These are phyloP conservation scores for Backusella morwellensis DNA, from an alignment of 192 early-diverging fungal genomes.

Conservation along the genomic window DNA sequence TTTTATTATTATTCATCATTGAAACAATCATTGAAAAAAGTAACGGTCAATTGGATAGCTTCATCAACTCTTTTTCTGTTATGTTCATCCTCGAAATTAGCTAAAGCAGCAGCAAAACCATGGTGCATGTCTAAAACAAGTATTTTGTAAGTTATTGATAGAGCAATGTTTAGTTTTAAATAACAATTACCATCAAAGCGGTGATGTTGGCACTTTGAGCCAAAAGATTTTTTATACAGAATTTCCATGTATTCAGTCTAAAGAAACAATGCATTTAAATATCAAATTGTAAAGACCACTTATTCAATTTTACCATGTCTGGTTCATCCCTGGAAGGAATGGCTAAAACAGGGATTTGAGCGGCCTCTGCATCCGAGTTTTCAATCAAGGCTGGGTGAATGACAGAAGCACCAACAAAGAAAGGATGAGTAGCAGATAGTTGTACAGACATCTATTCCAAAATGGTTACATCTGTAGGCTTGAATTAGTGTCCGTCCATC, in stretches of 20 bases:
- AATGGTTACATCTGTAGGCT: neutral
- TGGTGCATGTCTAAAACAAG: slow-evolving; percentile 39
- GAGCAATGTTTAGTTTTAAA: neutral
- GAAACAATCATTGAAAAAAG: slow-evolving; percentile 37
- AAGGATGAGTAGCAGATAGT: slow-evolving; percentile 44
- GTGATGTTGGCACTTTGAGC: slow-evolving; percentile 44
- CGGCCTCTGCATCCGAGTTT: slow-evolving; percentile 43
- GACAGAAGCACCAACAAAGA: slow-evolving; percentile 48
- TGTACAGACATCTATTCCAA: slow-evolving; percentile 39
- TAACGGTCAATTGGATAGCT: slow-evolving; percentile 47
- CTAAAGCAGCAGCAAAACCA: slow-evolving; percentile 55
- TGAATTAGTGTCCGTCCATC: neutral
- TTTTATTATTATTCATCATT: neutral
- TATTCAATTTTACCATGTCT: slow-evolving; percentile 32
- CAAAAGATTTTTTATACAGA: slow-evolving; percentile 48
- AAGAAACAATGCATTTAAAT: neutral
- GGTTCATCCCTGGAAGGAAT: slow-evolving; percentile 64
- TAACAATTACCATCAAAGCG: slow-evolving; percentile 40
- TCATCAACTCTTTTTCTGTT: slow-evolving; percentile 49
- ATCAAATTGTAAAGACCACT: neutral
- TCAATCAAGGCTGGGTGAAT: slow-evolving; percentile 63
- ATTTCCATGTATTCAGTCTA: slow-evolving; percentile 30
- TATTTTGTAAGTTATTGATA: neutral
- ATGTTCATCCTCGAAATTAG: slow-evolving; percentile 42
- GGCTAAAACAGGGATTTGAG: slow-evolving; percentile 58